Conservation (phyloP, 441 rosid genomes). For the Erysimum cheiri region DNA sequence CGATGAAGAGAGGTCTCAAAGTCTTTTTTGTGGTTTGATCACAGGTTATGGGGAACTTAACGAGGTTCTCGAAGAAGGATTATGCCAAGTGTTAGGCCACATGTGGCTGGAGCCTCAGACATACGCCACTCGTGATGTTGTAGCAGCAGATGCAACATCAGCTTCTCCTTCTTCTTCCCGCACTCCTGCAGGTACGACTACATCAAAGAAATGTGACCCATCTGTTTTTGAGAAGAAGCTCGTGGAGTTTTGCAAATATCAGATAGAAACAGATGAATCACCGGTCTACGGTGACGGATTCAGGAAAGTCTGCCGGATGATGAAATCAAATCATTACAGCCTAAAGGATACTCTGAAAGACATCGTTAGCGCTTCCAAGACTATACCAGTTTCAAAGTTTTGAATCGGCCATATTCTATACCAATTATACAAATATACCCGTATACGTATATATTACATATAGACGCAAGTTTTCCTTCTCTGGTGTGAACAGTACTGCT, state of each 20-base stretch:
- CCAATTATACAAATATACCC: background rate
- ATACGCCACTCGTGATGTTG: slow-evolving; percentile 44
- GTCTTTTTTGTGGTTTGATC: background rate
- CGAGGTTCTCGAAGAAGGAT: slow-evolving; percentile 86
- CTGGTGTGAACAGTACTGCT: slow-evolving; percentile 7
- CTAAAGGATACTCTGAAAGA: slow-evolving; percentile 6
- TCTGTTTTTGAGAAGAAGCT: slow-evolving; percentile 79
- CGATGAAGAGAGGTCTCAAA: slow-evolving; percentile 8
- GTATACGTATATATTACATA: background rate
- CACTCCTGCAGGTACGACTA: slow-evolving; percentile 42
- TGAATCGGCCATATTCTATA: slow-evolving; percentile 1
- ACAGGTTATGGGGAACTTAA: slow-evolving; percentile 70
- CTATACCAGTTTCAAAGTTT: background rate
- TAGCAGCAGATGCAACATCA: slow-evolving; percentile 5
- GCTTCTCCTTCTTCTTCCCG: background rate
- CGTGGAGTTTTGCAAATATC: slow-evolving; percentile 73
- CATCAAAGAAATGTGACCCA: slow-evolving; percentile 66
- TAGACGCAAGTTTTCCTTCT: background rate
- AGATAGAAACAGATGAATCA: slow-evolving; percentile 73
- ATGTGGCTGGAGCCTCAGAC: slow-evolving; percentile 88
- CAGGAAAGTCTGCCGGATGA: slow-evolving; percentile 49
- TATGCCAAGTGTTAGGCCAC: slow-evolving; percentile 89
- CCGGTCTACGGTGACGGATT: slow-evolving; percentile 79
- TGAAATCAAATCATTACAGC: background rate
- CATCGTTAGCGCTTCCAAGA: slow-evolving; percentile 13